Base-by-base conservation (phyloP, 139 green algal species). In the Zygnema circumcarinatum region DNA sequence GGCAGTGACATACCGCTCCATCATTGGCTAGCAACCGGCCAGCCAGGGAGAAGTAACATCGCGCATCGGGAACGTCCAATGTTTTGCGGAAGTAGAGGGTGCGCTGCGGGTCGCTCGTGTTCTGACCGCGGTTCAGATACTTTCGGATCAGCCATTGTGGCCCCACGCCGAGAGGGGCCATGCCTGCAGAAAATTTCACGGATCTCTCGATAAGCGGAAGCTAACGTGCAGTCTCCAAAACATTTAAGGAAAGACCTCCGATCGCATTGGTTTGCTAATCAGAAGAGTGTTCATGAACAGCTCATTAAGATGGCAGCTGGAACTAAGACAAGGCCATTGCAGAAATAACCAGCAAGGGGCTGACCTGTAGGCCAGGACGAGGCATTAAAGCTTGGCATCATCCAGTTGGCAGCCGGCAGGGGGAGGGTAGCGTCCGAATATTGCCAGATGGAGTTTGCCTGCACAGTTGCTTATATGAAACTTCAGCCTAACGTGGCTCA, bases 21-120 rank as follows among this genome's bases (percentile, higher is more conserved):
- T 87, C 81, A 35, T 87, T 87, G 31, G 35, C 56, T 2, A 87
- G 62, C 2, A 87, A 0, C 29, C 62, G n/a, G 33, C 31, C 21
- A 16, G 32, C 54, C 25, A 87, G 81, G 36, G 40, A 42, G 38
- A 40, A 87, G 81, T 81, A 79, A 52, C 81, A 87, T 1, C 41
- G 35, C 11, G 39, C 67, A 40, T 87, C 81, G n/a, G 81, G 67
- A 25, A 81, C 0, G 1, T 53, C 40, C 32, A 87, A 67, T 2
- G 32, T 52, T 33, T 53, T 87, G 20, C 81, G 81, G 25, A 87
- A 82, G 38, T 87, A 87, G 67, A 81, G 75, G 32, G 81, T 74
- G 21, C 21, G 76, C 22, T 25, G 76, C 1, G 35, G 32, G 22
- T 54, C 41, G 7, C 21, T 36, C 38, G 22, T 36, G 11, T 84